Evolutionary conservation across 208 protist species (phyloP), one percentile per base, ranked within the genome.

Genomic region (Crithidia sp.): DNA sequence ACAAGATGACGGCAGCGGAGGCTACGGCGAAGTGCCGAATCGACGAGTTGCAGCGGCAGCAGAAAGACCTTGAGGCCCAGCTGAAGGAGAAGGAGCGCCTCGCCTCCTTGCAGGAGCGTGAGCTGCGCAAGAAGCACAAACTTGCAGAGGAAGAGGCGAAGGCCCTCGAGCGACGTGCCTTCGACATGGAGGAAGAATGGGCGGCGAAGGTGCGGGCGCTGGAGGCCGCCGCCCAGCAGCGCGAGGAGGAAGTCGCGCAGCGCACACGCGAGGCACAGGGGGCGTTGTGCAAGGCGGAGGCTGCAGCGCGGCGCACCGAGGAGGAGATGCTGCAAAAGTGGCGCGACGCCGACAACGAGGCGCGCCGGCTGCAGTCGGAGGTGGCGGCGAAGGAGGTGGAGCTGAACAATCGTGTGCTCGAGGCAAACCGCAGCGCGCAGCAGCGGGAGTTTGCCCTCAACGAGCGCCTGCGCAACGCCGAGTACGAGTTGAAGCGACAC

Each of bases 361-460:
- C 74, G n/a, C 76, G 77, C 0, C 64, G 59, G 59, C 58, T 90
- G 59, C 82, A 92, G 64, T 66, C 68, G 0, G 83, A 88, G 71
- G 67, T 79, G 61, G 79, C 77, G n/a, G 73, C 61, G n/a, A 79
- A 84, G 63, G 85, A 95, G 74, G 63, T 60, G 2, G 86, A 94
- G 71, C 81, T 89, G 50, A 81, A 87, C 56, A 64, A 67, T 36
- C 82, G 83, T 57, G 37, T 94, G 50, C 67, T 76, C n/a, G 83
- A 94, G 65, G 71, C 84, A 14, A 76, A 82, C 28, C 73, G 69
- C 41, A 61, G 79, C 12, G 82, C 80, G 3, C 63, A 86, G 59
- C 55, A 76, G 66, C 79, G 77, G 8, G 83, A 87, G 70, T 52
- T 45, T 7, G 82, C 87, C 58, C 59, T 88, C 40, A 75, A 87